Base-by-base conservation (phyloP, 345 rosid species). In the Psidium friedrichsthalianum region DNA sequence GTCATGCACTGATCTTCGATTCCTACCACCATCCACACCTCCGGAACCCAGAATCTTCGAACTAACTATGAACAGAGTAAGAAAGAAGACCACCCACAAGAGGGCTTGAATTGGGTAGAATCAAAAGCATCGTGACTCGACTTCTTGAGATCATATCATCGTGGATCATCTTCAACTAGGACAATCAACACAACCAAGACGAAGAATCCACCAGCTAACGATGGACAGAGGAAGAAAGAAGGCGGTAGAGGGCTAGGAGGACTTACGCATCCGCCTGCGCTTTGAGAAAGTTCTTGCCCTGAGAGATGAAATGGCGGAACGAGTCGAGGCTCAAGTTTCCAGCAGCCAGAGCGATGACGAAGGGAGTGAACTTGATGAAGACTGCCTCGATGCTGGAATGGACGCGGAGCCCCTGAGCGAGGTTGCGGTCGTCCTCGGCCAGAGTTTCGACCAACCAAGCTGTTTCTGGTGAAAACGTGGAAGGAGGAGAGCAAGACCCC, bases 181-280 rank as follows among this genome's bases (percentile, higher is more conserved):
- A 56, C n/a, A 56, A 24, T 56, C 59, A 10, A 22, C 59, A 10
- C 59, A 56, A 24, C 57, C 59, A 24, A 22, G 59, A 56, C 2
- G 59, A 3, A 3, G 82, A 80, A 24, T 56, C 59, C 59, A 2
- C n/a, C n/a, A 9, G 25, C 59, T 36, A 69, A 36, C 80, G 15
- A 82, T n/a, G 32, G 22, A 42, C 12, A n/a, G 14, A 25, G 40
- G 40, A 36, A 76, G 47, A 82, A 18, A 55, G 52, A 51, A 51
- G 52, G 52, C 25, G 25, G 40, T 69, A 2, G 47, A 36, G 11
- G 80, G 8, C 80, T 69, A 1, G 47, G 78, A 69, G 78, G 3
- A 69, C 99, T 92, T 86, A 96, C 99, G 99, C 99, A 27, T 91
- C 94, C 56, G 94, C 92, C 82, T 92, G 95, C 82, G 99, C 94